A percentile compares a stretch with the other conserved stretches of the same genome.
Evolutionary conservation across 2,329 filamentous ascomycete species (phyloP).

Genomic region (Eutypa lata): DNA sequence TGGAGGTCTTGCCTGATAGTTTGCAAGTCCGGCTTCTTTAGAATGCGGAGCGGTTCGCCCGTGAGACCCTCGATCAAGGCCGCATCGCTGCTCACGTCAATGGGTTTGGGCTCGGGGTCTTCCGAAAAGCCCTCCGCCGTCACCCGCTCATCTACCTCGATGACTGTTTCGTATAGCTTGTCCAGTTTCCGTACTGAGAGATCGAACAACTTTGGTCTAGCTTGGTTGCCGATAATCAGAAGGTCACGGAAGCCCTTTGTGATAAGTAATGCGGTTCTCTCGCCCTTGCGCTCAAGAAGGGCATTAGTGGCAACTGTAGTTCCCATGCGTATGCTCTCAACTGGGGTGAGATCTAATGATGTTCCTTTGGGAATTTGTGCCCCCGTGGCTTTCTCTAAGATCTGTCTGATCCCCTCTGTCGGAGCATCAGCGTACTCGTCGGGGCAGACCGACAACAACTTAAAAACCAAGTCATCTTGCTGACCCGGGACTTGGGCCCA

Average conservation of each 20-base stretch:
- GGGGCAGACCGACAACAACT: slow-evolving; percentile 70
- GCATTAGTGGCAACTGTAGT: slow-evolving; percentile 75
- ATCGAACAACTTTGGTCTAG: slow-evolving; percentile 69
- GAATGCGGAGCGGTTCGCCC: slow-evolving; percentile 65
- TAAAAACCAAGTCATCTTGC: slow-evolving; percentile 64
- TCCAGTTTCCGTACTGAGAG: slow-evolving; percentile 65
- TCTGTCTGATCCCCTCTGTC: slow-evolving; percentile 64
- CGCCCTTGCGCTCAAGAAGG: slow-evolving; percentile 68
- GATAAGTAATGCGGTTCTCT: slow-evolving; percentile 65
- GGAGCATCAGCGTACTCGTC: slow-evolving; percentile 68
- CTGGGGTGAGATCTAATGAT: slow-evolving; percentile 5
- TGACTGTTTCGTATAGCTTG: slow-evolving; percentile 63
- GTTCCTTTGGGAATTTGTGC: slow-evolving; percentile 45
- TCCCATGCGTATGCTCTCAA: slow-evolving; percentile 55
- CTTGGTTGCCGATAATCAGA: slow-evolving; percentile 69
- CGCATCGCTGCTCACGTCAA: slow-evolving; percentile 37
- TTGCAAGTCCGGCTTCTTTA: slow-evolving; percentile 55
- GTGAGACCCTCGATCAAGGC: slow-evolving; percentile 51
- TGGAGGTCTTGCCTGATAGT: slow-evolving; percentile 55
- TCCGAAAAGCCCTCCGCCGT: slow-evolving; percentile 63
- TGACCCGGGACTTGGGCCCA: slow-evolving; percentile 63
- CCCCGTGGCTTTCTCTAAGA: slow-evolving; percentile 59
- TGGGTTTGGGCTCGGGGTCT: slow-evolving; percentile 56
- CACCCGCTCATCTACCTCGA: slow-evolving; percentile 70
- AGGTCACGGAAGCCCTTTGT: slow-evolving; percentile 72